A percentile compares a stretch with the other conserved stretches of the same genome.
phyloP scores from a whole-genome alignment of 768 basidiomycete genomes.

The Russula lepida region DNA sequence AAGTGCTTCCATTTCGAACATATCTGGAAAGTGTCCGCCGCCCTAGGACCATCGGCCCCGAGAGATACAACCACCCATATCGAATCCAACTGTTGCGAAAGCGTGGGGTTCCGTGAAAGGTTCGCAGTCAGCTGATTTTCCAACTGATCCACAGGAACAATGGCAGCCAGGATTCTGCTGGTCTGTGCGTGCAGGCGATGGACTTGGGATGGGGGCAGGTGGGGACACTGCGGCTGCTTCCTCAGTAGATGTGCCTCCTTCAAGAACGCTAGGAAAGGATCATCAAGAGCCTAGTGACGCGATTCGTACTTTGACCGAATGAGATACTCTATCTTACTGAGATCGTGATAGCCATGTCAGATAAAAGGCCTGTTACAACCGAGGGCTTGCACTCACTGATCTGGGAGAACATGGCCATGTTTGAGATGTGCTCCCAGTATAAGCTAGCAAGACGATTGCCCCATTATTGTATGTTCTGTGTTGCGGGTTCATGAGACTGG shows the following conservation, averaged over 20 bases:
- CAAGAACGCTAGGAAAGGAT: constrained; percentile 73
- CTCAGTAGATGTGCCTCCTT: constrained; percentile 32
- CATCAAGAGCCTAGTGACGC: constrained; percentile 88
- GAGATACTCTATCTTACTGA: constrained; percentile 97
- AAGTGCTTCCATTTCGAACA: too few relatives aligned
- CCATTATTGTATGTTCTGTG: constrained; percentile 82
- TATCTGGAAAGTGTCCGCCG: too few relatives aligned
- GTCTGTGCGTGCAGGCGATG: constrained; percentile 24
- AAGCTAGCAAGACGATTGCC: constrained; percentile 87
- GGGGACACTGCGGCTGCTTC: constrained; percentile 20
- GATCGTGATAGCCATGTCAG: background rate
- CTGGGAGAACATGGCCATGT: constrained; percentile 82
- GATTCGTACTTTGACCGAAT: constrained; percentile 96
- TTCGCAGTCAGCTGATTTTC: too few relatives aligned
- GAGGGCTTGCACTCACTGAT: constrained; percentile 58
- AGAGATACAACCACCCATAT: too few relatives aligned
- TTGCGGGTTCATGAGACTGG: background rate
- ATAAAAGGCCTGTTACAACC: background rate
- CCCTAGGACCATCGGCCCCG: too few relatives aligned
- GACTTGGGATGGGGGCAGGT: constrained; percentile 13
- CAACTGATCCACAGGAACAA: too few relatives aligned
- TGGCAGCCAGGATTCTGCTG: constrained; percentile 27
- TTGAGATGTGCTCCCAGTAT: constrained; percentile 96
- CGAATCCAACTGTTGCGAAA: too few relatives aligned
- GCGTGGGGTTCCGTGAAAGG: too few relatives aligned